Base-by-base conservation (phyloP, 805 yeast genomes). In the Ogataea paraovalis region DNA sequence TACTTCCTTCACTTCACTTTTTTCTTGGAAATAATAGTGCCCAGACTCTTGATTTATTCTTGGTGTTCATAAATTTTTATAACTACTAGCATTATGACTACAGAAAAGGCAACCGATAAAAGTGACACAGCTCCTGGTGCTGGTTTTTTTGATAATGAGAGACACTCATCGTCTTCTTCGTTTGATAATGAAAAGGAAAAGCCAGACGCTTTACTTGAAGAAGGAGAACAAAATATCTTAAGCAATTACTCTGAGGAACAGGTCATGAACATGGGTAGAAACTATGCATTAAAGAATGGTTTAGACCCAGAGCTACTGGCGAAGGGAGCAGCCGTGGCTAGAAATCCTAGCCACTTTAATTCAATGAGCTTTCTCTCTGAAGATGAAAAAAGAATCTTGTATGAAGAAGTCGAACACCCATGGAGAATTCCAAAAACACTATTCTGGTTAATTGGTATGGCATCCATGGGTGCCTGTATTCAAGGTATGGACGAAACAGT, bases 401-500 rank as follows among this genome's bases (percentile, higher is more conserved):
- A 75, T 53, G 62, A 63, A 43, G 90, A 76, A 50, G 58, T 57
- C 22, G 63, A 70, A 27, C 74, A 72, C 39, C 76, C 75, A 16
- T 78, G 75, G 79, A 63, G 62, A 36, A 44, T 76, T 22, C 80
- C 69, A 20, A 53, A 57, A 9, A 78, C 73, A 49, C 68, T 84
- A 55, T 62, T 76, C 51, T 78, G 70, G 49, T 78, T 83, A 47
- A 79, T 84, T 46, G 73, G 81, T 13, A 75, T 82, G 54, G 81
- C 85, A n/a, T 83, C 89, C 1, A 74, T 83, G 78, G 85, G 87
- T 44, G 91, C 90, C 19, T 86, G 86, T 19, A 85, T 83, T 37
- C 89, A 83, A 63, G 90, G 91, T 64, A 83, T 85, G 83, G 90
- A 85, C 66, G 88, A 85, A 63, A 71, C 87, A 4, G 88, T 85